Evolutionary conservation across 2,329 filamentous ascomycete genomes (phyloP).

Genomic region (Cercospora sp.): DNA sequence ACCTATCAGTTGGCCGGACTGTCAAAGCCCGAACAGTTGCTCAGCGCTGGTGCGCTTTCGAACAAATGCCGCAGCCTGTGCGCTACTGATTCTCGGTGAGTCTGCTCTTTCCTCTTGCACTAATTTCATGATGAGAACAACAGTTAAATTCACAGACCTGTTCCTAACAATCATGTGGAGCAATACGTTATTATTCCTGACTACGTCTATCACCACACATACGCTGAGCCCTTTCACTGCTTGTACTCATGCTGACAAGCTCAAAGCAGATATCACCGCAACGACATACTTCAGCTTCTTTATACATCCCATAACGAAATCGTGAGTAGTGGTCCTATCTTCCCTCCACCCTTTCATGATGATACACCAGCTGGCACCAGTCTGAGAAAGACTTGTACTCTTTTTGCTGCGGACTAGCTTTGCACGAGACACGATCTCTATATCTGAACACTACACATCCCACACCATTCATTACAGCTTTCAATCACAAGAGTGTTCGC

Average conservation of each 20-base stretch:
- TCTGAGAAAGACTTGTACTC: constrained; percentile 32
- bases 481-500: not conserved
- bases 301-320: no score
- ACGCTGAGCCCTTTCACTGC: not conserved
- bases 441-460: constrained; percentile 12
- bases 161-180: constrained; percentile 34
- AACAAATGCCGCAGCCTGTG: constrained; percentile 11
- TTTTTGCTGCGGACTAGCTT: constrained; percentile 32
- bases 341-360: constrained; percentile 14
- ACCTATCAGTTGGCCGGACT: constrained; percentile 49
- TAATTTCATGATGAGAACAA: constrained; percentile 28
- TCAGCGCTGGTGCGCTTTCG: constrained; percentile 47
- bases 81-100: constrained; percentile 11
- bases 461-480: not conserved
- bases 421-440: constrained; percentile 28
- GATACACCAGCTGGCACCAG: constrained; percentile 30
- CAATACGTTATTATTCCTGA: constrained; percentile 20
- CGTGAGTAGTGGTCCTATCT: no score
- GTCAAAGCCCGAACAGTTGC: constrained; percentile 47
- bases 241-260: not conserved
- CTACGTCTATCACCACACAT: not conserved
- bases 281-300: not conserved
- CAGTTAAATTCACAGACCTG: constrained; percentile 37
- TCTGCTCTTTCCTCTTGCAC: not conserved
- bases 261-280: not conserved